These are phyloP conservation scores for Penicillium herquei DNA, from an alignment of 495 filamentous ascomycete genomes.

Conservation along the genomic window DNA sequence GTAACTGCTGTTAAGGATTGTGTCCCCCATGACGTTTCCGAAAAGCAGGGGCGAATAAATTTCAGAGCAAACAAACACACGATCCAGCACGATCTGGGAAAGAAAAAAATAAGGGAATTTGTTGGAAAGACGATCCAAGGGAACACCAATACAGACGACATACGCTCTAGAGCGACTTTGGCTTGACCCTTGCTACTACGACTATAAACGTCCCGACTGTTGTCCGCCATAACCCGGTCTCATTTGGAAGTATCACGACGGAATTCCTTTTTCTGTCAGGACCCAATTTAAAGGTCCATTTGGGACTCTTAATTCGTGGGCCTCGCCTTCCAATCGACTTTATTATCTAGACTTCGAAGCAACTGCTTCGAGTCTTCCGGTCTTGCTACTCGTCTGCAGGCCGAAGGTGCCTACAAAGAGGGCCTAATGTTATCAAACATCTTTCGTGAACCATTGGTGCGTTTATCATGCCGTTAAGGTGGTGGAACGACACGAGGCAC, in stretches of 20 bases:
- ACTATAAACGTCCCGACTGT: no score
- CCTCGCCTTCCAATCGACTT: not conserved
- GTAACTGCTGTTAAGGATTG: constrained; percentile 32
- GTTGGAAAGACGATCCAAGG: not conserved
- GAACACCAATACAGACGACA: not conserved
- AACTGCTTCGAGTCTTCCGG: constrained; percentile 23
- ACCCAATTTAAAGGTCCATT: not conserved
- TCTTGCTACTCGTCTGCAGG: constrained; percentile 25
- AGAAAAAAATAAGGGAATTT: not conserved
- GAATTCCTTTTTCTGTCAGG: not conserved
- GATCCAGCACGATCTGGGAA: not conserved
- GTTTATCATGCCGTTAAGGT: constrained; percentile 20
- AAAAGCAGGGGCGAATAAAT: constrained; percentile 5
- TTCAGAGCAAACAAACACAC: not conserved
- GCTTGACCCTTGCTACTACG: no score
- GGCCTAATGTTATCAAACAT: constrained; percentile 43
- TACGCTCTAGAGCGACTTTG: no score
- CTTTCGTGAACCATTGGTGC: constrained; percentile 36
- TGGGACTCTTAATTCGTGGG: not conserved
- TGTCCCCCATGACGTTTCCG: constrained; percentile 20
- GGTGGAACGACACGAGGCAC: constrained; percentile 1
- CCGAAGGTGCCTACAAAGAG: constrained; percentile 18
- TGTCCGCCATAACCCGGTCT: no score
- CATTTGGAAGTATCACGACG: no score
- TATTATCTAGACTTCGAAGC: constrained; percentile 10